A percentile compares a stretch with the other conserved stretches of the same genome.
Evolutionary conservation across 202 grass and related monocot species (phyloP).

Genomic region (Alloteropsis angusta): DNA sequence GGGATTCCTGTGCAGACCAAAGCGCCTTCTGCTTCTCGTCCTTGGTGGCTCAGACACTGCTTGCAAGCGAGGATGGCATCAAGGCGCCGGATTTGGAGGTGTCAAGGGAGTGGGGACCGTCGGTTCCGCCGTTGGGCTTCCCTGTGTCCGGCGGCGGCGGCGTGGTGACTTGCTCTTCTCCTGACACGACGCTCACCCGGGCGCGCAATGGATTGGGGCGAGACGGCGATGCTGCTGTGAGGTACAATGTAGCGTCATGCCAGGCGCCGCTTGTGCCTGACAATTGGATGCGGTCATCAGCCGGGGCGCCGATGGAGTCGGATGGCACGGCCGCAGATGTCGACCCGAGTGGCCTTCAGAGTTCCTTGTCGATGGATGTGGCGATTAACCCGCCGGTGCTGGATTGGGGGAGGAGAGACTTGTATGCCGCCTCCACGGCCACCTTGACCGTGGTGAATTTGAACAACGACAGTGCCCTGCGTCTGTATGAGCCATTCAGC

Average conservation of each 20-base stretch:
- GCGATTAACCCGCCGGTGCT: conserved; percentile 66
- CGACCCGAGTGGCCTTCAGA: conserved; percentile 10
- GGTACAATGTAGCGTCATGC: conserved; percentile 39
- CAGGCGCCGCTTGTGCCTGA: conserved; percentile 67
- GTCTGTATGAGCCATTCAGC: conserved; percentile 67
- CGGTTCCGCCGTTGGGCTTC: conserved; percentile 37
- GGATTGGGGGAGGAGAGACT: conserved; percentile 62
- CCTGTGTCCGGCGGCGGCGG: conserved; percentile 44
- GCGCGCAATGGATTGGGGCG: conserved; percentile 28
- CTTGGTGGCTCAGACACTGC: conserved; percentile 26
- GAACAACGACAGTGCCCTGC: conserved; percentile 52
- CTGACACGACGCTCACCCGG: conserved; percentile 20
- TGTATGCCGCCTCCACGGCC: conserved; percentile 60
- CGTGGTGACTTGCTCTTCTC: conserved; percentile 54
- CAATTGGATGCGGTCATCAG: conserved; percentile 75
- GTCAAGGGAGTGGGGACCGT: conserved; percentile 12
- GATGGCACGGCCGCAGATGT: conserved; percentile 29
- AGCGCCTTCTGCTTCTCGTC: conserved; percentile 64
- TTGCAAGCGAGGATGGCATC: conserved; percentile 27
- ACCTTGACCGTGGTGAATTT: conserved; percentile 62
- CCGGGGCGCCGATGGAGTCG: conserved; percentile 41
- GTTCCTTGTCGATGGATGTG: conserved; percentile 50
- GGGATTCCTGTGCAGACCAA: conserved; percentile 43
- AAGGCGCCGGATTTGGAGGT: conserved; percentile 30
- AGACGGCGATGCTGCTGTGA: conserved; percentile 23